Evolutionary conservation across 305 asterid species (phyloP).

Genomic region (Ilex paraguariensis): DNA sequence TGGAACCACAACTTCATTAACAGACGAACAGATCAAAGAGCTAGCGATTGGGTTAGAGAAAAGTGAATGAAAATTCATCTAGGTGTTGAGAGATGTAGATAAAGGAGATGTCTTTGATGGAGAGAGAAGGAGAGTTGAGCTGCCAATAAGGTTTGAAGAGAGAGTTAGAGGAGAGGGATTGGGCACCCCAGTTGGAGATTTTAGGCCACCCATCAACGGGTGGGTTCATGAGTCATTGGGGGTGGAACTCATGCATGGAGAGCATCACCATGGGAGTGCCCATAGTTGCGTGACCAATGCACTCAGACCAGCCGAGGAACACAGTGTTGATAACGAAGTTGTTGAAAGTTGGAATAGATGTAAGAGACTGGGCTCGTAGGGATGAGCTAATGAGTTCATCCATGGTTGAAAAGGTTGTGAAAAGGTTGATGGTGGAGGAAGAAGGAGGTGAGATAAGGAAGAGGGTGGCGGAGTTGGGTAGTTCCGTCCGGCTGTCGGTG

Average conservation of each 20-base stretch:
- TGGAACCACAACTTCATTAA: constrained; percentile 1
- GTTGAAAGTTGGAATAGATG: constrained; percentile 21
- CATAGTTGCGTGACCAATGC: constrained; percentile 40
- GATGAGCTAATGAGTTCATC: constrained; percentile 18
- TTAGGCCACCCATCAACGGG: constrained; percentile 31
- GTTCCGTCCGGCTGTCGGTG: constrained; percentile 8
- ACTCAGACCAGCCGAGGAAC: constrained; percentile 34
- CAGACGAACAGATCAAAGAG: constrained; percentile 1
- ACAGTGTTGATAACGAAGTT: constrained; percentile 21
- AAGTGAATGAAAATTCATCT: background rate
- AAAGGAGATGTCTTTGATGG: constrained; percentile 13
- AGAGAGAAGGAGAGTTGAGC: constrained; percentile 4
- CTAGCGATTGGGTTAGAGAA: constrained; percentile 3
- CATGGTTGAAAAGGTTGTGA: constrained; percentile 17
- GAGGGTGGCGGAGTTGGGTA: constrained; percentile 22
- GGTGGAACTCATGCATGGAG: too few species aligned
- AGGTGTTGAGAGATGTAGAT: constrained; percentile 8
- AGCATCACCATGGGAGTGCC: constrained; percentile 25
- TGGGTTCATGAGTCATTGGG: constrained; percentile 29
- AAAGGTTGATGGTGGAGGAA: constrained; percentile 23
- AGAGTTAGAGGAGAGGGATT: constrained; percentile 16
- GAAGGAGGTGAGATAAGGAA: constrained; percentile 27
- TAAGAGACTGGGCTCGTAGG: constrained; percentile 20
- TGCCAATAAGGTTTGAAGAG: constrained; percentile 23
- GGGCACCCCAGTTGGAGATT: constrained; percentile 40